Conservation (phyloP, 768 basidiomycete genomes). For the Gelatoporia subvermispora region DNA sequence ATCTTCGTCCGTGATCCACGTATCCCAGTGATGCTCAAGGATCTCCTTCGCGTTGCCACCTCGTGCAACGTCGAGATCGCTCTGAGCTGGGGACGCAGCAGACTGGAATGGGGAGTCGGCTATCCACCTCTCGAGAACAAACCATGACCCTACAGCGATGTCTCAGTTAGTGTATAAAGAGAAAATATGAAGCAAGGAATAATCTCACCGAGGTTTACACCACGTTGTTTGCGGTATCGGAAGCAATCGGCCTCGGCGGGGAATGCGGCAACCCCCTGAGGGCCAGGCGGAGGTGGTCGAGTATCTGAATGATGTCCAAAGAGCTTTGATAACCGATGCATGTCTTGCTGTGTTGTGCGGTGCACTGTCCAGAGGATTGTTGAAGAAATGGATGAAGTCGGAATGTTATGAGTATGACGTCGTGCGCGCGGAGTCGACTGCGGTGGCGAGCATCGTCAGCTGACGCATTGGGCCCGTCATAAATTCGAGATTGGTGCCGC, state of each 20-base stretch:
- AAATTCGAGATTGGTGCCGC: too few relatives aligned
- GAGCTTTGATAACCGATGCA: too few relatives aligned
- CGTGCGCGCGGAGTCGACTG: too few relatives aligned
- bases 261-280: slow-evolving; percentile 2
- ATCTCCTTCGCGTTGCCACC: slow-evolving; percentile 42
- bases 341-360: too few relatives aligned
- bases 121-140: slow-evolving; percentile 78
- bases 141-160: slow-evolving; percentile 59
- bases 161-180: slow-evolving; percentile 6
- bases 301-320: not conserved
- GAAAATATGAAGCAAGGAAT: not conserved
- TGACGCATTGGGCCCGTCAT: too few relatives aligned
- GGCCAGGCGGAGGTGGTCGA: not conserved
- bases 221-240: slow-evolving; percentile 67
- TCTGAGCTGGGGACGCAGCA: slow-evolving; percentile 52
- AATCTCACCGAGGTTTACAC: slow-evolving; percentile 72
- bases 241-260: slow-evolving; percentile 30
- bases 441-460: too few relatives aligned
- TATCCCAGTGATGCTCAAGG: slow-evolving; percentile 44
- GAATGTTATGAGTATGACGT: too few relatives aligned
- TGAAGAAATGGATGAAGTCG: too few relatives aligned
- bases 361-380: too few relatives aligned
- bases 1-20: slow-evolving; percentile 50
- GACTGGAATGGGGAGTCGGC: slow-evolving; percentile 49
- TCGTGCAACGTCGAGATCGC: slow-evolving; percentile 65